Base-by-base conservation (phyloP, 2,329 filamentous ascomycete genomes). In the Clarireedia paspali region DNA sequence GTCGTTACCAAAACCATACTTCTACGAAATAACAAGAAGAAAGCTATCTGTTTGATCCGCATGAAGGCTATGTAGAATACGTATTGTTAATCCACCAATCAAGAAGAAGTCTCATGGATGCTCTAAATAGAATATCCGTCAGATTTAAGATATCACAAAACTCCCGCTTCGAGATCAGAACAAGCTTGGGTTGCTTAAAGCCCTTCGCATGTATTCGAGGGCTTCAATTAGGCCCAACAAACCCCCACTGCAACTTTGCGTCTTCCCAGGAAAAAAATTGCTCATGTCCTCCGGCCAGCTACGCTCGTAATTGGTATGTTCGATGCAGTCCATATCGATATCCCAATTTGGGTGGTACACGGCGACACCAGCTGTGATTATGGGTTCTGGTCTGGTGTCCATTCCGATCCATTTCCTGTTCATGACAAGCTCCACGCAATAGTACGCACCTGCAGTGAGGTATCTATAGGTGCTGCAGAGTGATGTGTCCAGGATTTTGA, bases 371-470 rank as follows among this genome's bases (percentile, higher is more conserved):
- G 7, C 57, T 47, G 3, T 56, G 62, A 52, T 66, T 61, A 40
- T 40, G n/a, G 66, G 66, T 4, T 62, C 60, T 15, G n/a, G 6
- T n/a, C 6, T 40, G 7, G 63, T 66, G n/a, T 60, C 51, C 4
- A 40, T 12, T 6, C 58, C 58, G 6, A 54, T n/a, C 67, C 66
- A 69, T 40, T 50, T 50, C n/a, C 65, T 63, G 53, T 67, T 66
- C 23, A 70, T 61, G 7, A 60, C 50, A 30, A 68, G 58, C 24
- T 70, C 67, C 2, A 70, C 47, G 36, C 66, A 54, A 53, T 66
- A 66, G 9, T 59, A 60, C 26, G 59, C 62, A 1, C 60, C 42
- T 5, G 39, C 50, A 7, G 66, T 46, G 24, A 56, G 56, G 50
- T 64, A 70, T 48, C 63, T 58, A 15, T 63, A 60, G 12, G 62